Evolutionary conservation across 805 yeast genomes (phyloP), one percentile per base, ranked within the genome.

Genomic region (Phaffomyces opuntiae): DNA sequence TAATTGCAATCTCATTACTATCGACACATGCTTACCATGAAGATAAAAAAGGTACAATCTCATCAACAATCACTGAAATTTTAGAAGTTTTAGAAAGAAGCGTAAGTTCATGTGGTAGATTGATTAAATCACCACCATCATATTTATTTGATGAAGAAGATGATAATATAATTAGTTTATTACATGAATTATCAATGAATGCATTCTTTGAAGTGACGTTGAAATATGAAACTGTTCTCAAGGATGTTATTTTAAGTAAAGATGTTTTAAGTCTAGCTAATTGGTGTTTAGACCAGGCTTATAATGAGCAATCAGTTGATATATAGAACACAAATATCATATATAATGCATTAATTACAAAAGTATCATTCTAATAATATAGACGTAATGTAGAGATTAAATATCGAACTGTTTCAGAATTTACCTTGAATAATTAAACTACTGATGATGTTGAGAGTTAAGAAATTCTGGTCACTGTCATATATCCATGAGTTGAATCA

Each of bases 251-350:
- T 25, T 65, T 85, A 38, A 72, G 77, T 43, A 77, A 83, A 4
- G 78, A 78, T 40, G 85, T 84, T 6, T 77, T 78, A 55, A 78
- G 77, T 50, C 67, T 83, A 50, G 87, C 87, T 16, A 81, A 81
- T 56, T 79, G 87, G 81, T 84, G 84, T 26, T 72, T 81, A 46
- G 89, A 83, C 53, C 73, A 73, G 29, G 83, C 83, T 14, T 67
- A 77, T 44, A 79, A 77, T 16, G 78, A 76, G 46, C 57, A 54
- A 5, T 70, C 69, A 49, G 16, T 16, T 33, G 19, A 16, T 33
- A 7, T 33, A 16, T 17, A 33, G 16, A 32, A 33, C 13, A 6
- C 9, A 16, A 16, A 32, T 13, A n/a, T 33, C 13, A 29, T 29
- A 29, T 9, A 9, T 11, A 29, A 29, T 5, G 13, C 13, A 9